Evolutionary conservation across 352 stramenopile genomes (phyloP).

Genomic region (Pythium phragmitis): DNA sequence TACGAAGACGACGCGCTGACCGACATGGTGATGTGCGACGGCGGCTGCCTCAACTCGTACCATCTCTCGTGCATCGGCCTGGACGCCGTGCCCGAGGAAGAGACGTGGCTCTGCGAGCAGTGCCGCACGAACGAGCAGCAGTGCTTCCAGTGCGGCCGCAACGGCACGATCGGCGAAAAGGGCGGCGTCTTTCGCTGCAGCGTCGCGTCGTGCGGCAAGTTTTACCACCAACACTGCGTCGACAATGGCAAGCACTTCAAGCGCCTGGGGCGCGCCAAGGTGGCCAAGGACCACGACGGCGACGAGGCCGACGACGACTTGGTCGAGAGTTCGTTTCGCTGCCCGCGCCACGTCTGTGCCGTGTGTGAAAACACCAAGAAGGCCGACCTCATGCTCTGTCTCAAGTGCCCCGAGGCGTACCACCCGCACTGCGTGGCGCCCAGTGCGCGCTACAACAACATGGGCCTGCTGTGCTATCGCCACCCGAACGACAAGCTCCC

Average conservation of each 20-base stretch:
- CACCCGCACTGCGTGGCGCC: constrained; percentile 92
- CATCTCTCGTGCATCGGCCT: constrained; percentile 91
- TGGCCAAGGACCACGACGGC: constrained; percentile 16
- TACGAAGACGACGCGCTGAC: constrained; percentile 80
- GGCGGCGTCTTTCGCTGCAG: constrained; percentile 78
- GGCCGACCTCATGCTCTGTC: constrained; percentile 86
- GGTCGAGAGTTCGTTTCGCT: constrained; percentile 74
- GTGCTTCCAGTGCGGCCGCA: constrained; percentile 88
- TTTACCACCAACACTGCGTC: constrained; percentile 84
- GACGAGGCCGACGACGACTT: constrained; percentile 34
- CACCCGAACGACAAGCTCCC: constrained; percentile 77
- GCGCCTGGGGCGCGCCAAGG: constrained; percentile 35
- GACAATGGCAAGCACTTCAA: constrained; percentile 59
- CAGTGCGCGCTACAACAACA: constrained; percentile 89
- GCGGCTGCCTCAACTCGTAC: constrained; percentile 90
- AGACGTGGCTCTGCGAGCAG: constrained; percentile 90
- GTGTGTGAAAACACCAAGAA: constrained; percentile 81
- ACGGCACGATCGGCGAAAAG: constrained; percentile 87
- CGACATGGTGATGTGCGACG: constrained; percentile 92
- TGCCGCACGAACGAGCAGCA: constrained; percentile 86
- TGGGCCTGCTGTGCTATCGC: constrained; percentile 90
- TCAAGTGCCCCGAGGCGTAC: constrained; percentile 92
- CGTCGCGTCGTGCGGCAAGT: constrained; percentile 69
- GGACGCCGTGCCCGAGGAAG: constrained; percentile 55
- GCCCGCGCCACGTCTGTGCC: constrained; percentile 84